Conservation (phyloP, 352 stramenopile species). For the Globisporangium camurandrum region DNA sequence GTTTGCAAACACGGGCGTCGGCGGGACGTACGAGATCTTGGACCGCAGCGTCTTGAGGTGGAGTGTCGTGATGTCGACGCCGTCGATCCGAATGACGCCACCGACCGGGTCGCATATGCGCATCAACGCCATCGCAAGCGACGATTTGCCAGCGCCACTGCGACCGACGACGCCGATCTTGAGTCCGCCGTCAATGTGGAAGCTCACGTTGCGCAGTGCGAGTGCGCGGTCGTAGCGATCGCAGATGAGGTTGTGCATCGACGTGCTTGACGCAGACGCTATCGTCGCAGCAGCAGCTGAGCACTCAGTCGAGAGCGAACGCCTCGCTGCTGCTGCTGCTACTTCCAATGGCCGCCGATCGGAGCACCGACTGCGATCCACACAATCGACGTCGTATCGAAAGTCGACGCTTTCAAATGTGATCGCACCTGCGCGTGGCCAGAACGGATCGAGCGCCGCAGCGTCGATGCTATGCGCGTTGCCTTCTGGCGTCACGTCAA, state of each 20-base stretch:
- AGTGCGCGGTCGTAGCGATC: conserved; percentile 9
- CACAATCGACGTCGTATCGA: conserved; percentile 6
- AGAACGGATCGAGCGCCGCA: conserved; percentile 18
- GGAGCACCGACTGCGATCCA: background rate
- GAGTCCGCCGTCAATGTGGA: conserved; percentile 32
- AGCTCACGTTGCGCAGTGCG: conserved; percentile 39
- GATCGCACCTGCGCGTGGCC: conserved; percentile 18
- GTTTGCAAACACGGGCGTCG: conserved; percentile 91
- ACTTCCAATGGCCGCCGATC: background rate
- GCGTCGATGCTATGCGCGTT: background rate
- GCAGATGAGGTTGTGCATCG: background rate
- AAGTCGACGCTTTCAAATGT: conserved; percentile 32
- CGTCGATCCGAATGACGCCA: conserved; percentile 86
- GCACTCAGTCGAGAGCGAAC: background rate
- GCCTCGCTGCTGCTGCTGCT: background rate
- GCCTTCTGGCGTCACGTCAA: conserved; percentile 10
- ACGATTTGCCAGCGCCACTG: conserved; percentile 58
- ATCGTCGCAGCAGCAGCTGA: no score
- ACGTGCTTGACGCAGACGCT: no score
- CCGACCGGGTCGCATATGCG: conserved; percentile 25
- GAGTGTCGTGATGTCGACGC: conserved; percentile 58
- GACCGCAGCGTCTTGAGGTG: conserved; percentile 31
- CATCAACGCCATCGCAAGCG: conserved; percentile 48
- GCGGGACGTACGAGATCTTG: conserved; percentile 69
- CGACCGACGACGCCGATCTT: conserved; percentile 55